A percentile compares a stretch with the other conserved stretches of the same genome.
Conservation (phyloP, 805 yeast species). For the Brettanomyces bruxellensis region DNA sequence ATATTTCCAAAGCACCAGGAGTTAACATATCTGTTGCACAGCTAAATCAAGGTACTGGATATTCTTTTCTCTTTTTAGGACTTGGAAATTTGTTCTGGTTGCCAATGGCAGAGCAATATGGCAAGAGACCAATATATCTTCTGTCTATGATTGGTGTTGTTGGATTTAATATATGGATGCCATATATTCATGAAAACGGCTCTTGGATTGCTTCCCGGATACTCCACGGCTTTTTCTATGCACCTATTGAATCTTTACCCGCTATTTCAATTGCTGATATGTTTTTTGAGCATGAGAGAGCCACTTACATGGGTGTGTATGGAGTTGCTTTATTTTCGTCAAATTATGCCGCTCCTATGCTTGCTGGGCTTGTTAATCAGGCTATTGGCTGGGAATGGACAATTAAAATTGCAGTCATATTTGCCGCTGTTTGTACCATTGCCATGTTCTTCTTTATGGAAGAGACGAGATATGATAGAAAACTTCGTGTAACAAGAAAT, state of each 20-base stretch:
- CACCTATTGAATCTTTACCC: constrained; percentile 38
- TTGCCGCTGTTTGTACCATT: constrained; percentile 32
- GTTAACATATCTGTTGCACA: constrained; percentile 18
- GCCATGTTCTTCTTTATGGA: constrained; percentile 39
- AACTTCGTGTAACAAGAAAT: constrained; percentile 17
- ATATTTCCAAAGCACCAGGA: constrained; percentile 22
- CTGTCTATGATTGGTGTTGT: constrained; percentile 23
- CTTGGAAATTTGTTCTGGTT: constrained; percentile 28
- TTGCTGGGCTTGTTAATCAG: constrained; percentile 48
- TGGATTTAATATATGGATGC: constrained; percentile 25
- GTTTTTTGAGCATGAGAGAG: constrained; percentile 44
- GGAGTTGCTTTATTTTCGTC: constrained; percentile 45
- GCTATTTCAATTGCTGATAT: constrained; percentile 41
- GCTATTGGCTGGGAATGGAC: constrained; percentile 47
- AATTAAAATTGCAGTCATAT: constrained; percentile 39
- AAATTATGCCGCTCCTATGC: constrained; percentile 48
- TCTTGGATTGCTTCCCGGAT: constrained; percentile 24
- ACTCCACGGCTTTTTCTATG: constrained; percentile 23
- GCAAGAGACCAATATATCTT: constrained; percentile 29
- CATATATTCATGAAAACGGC: constrained; percentile 23
- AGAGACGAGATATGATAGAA: constrained; percentile 41
- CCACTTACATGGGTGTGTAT: constrained; percentile 39
- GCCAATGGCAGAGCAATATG: constrained; percentile 31
- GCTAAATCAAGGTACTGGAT: constrained; percentile 31
- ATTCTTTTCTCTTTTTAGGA: constrained; percentile 32